Evolutionary conservation across 805 yeast genomes (phyloP), one percentile per base, ranked within the genome.

Genomic region (Naumovozyma dairenensis): DNA sequence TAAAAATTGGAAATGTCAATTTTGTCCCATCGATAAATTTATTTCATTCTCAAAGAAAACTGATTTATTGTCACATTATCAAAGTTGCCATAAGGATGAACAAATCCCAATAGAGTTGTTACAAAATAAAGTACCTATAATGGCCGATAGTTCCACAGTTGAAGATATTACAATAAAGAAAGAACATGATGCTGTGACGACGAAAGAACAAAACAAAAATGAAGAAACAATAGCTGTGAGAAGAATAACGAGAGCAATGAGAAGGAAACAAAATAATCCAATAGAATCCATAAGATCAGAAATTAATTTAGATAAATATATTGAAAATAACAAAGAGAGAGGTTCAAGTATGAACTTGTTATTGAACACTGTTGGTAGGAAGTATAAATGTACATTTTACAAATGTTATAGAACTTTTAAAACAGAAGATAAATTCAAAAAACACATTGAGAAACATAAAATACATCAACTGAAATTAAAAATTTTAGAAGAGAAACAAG

Each of bases 1-100:
- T n/a, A 73, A 68, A 41, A 57, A 74, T 25, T 82, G 93, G 89
- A 69, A 69, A 36, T 84, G 94, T 57, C 52, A 57, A 2, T 61
- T 62, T 33, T 79, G 87, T 55, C 52, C 35, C 5, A 51, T 55
- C 13, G 4, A 15, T 5, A 21, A 24, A 12, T 9, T 31, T 5
- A 59, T 60, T 1, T 60, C 66, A 20, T 80, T 73, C 46, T 65
- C 67, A 4, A 74, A 72, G 41, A 78, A 79, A 38, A 65, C 64
- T 9, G 79, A 71, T 29, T 59, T 81, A 18, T 46, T 72, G 0
- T 55, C 55, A 1, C 95, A 84, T 55, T 74, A 74, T 28, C 42
- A 48, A n/a, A 57, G 50, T n/a, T 78, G 72, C 35, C 74, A 58
- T 36, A 17, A 33, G 5, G 47, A 45, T 14, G 24, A 29, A 2